Conservation (phyloP, 257 asterid genomes). For the Nemophila menziesii region DNA sequence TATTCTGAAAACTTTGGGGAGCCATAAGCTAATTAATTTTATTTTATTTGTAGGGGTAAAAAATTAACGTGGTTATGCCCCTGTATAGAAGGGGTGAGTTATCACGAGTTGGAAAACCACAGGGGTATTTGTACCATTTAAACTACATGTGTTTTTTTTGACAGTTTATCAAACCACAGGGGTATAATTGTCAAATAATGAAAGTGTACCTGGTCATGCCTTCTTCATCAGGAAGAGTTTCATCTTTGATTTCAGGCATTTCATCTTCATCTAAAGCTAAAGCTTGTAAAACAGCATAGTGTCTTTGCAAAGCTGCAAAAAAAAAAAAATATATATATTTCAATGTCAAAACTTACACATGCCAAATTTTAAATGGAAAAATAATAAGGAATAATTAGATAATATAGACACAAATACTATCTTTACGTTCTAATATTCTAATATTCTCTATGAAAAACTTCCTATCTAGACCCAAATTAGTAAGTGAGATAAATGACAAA, state of each 20-base stretch:
- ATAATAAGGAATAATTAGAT: neutral
- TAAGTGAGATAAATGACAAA: neutral
- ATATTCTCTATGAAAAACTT: neutral
- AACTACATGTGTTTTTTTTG: neutral
- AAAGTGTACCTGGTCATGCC: conserved; percentile 64
- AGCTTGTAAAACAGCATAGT: conserved; percentile 89
- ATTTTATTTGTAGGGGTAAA: no score
- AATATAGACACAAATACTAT: neutral
- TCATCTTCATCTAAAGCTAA: conserved; percentile 93
- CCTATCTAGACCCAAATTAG: neutral
- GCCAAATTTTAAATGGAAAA: neutral
- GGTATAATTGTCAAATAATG: neutral
- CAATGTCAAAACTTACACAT: conserved; percentile 2
- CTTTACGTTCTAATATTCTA: neutral
- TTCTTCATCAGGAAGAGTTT: conserved; percentile 96
- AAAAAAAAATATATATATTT: conserved; percentile 4
- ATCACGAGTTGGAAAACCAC: neutral
- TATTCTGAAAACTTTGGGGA: no score
- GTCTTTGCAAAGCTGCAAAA: conserved; percentile 87
- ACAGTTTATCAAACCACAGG: no score
- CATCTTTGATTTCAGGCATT: conserved; percentile 85
- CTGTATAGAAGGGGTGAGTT: no score
- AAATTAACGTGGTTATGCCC: no score
- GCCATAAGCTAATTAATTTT: no score
- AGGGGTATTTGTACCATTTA: no score